Base-by-base conservation (phyloP, 768 basidiomycete species). In the Mycena rosella region DNA sequence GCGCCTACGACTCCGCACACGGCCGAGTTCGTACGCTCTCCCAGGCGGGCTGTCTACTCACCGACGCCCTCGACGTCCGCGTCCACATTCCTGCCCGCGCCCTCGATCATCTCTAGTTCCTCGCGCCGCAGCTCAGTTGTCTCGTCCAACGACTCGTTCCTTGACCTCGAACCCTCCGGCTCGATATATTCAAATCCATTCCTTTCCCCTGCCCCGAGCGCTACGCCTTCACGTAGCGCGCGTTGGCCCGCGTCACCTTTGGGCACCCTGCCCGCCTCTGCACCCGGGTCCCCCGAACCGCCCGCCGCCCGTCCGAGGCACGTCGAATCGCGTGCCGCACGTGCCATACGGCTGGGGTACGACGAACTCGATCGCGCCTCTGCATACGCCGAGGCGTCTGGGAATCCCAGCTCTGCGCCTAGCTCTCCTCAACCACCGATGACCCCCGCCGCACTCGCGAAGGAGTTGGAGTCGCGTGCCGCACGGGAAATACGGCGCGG, bases 401-500 rank as follows among this genome's bases (percentile, higher is more conserved):
- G 42, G 34, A 6, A 47, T 22, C 32, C 42, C 17, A 27, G 34
- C 29, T 9, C 52, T 30, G 29, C 40, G 27, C 10, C 49, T 24
- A 29, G 20, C 10, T 54, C 65, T 18, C 59, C 60, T 32, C 47
- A 61, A 26, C 49, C 67, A 20, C 45, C 57, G 20, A 48, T 53
- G 51, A 63, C 61, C 1, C 67, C 67, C n/a, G 67, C 67, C 5
- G 67, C 67, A 2, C 51, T 27, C 26, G 67, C 67, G 27, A 68
- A 68, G 49, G 61, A 59, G 49, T 34, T 57, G 13, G 67, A 68
- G 51, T 63, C 61, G 56, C 61, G 65, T 38, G 70, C 70, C 4
- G 69, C 69, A 14, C 61, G 69, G 13, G 45, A 38, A n/a, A 67
- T 71, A 11, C 61, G 70, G 45, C 51, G 34, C 3, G 69, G 69